Evolutionary conservation across 306 rosid species (phyloP).

Genomic region (Begonia fuchsioides): DNA sequence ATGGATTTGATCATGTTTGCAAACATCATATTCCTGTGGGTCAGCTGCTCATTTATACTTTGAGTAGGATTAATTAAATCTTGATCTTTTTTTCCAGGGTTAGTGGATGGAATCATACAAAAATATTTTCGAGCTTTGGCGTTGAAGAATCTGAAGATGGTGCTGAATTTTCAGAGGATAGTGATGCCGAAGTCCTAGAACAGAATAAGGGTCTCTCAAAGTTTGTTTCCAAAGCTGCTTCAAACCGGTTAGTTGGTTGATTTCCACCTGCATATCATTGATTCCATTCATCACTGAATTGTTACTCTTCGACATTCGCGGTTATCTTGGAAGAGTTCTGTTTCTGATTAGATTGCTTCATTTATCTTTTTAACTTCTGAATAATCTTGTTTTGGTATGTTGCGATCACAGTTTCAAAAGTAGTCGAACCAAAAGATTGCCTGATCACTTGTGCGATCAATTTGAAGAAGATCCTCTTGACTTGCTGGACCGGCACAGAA

Average conservation of each 20-base stretch:
- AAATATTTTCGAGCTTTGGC: conserved; percentile 57
- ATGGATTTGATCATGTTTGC: too few species aligned
- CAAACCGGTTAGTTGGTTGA: conserved; percentile 31
- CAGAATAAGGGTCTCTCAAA: conserved; percentile 26
- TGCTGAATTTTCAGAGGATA: conserved; percentile 26
- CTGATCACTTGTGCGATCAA: conserved; percentile 46
- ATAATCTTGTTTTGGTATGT: too few species aligned
- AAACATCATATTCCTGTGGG: too few species aligned
- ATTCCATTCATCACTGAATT: too few species aligned
- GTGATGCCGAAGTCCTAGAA: conserved; percentile 19
- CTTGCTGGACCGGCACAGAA: conserved; percentile 67
- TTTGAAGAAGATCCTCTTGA: conserved; percentile 85
- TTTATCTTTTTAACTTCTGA: too few species aligned
- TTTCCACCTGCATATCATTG: background rate
- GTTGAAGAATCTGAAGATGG: conserved; percentile 41
- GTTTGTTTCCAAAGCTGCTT: conserved; percentile 53
- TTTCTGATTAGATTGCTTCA: too few species aligned
- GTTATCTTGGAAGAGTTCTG: too few species aligned
- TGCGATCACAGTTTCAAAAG: conserved; percentile 26
- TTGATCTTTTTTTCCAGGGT: conserved; percentile 32
- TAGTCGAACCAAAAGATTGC: conserved; percentile 31
- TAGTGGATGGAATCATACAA: conserved; percentile 76
- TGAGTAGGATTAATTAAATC: conserved; percentile 1
- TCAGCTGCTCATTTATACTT: too few species aligned
- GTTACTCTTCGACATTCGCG: too few species aligned